These are phyloP conservation scores for Carpinus fangiana DNA, from an alignment of 306 rosid genomes.

Conservation along the genomic window DNA sequence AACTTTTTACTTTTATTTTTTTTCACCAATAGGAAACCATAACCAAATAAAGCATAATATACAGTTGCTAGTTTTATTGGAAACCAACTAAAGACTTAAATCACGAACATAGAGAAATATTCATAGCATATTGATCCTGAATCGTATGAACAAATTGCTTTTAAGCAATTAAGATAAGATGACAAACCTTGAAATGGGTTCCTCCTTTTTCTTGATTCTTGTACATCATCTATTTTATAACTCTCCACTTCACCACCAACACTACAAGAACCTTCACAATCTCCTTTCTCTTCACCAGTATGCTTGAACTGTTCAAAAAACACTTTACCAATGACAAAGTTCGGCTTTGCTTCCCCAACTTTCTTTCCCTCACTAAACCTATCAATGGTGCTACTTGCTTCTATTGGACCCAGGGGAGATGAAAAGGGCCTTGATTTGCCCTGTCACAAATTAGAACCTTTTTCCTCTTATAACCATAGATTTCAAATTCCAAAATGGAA, in stretches of 20 bases:
- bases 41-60: neutral
- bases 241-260: conserved; percentile 39
- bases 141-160: neutral
- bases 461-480: conserved; percentile 1
- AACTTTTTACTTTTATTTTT: too few relatives aligned
- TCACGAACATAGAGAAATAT: neutral
- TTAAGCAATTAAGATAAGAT: conserved; percentile 24
- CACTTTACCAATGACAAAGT: conserved; percentile 35
- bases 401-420: conserved; percentile 48
- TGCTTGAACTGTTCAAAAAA: conserved; percentile 66
- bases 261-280: conserved; percentile 28
- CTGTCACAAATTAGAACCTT: conserved; percentile 31
- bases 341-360: conserved; percentile 38
- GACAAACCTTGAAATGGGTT: conserved; percentile 52
- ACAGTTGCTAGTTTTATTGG: neutral
- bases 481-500: conserved; percentile 4
- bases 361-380: conserved; percentile 28
- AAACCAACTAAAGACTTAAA: neutral
- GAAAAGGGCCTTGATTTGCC: conserved; percentile 72
- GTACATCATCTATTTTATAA: conserved; percentile 23
- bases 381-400: conserved; percentile 19
- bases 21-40: neutral
- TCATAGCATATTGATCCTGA: neutral
- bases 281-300: conserved; percentile 35
- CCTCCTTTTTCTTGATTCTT: conserved; percentile 70